phyloP scores from a whole-genome alignment of 2,329 filamentous ascomycete genomes.

The Sporothrix euskadiensis region DNA sequence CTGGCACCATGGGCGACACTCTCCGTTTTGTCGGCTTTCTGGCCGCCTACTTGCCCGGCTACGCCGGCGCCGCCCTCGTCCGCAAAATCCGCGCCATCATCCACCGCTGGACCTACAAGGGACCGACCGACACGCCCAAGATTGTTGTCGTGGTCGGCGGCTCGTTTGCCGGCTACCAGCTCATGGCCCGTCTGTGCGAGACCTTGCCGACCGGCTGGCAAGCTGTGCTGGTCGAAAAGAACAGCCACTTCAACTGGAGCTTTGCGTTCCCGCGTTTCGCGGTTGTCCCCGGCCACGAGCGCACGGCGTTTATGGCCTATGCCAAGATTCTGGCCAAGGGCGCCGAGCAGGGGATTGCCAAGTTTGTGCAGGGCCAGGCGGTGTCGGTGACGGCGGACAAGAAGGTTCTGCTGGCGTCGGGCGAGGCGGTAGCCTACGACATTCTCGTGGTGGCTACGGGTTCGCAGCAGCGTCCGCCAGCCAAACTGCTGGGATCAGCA shows the following conservation, averaged over 20 bases:
- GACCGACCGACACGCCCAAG: slow-evolving; percentile 33
- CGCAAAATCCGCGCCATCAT: slow-evolving; percentile 17
- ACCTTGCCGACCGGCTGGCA: slow-evolving; percentile 52
- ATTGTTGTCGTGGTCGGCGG: slow-evolving; percentile 60
- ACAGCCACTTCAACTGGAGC: slow-evolving; percentile 61
- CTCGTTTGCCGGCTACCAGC: slow-evolving; percentile 58
- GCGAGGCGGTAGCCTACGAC: slow-evolving; percentile 52
- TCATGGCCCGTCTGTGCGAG: slow-evolving; percentile 50
- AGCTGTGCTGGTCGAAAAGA: slow-evolving; percentile 59
- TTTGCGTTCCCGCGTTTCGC: slow-evolving; percentile 62
- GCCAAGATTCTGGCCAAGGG: slow-evolving; percentile 43
- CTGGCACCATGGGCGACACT: slow-evolving; percentile 22
- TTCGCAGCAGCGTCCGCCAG: slow-evolving; percentile 47
- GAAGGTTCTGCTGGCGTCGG: background rate
- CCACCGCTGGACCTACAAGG: slow-evolving; percentile 30
- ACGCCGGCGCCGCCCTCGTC: slow-evolving; percentile 8
- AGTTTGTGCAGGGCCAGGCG: slow-evolving; percentile 45
- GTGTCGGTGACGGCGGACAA: background rate
- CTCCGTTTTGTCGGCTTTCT: slow-evolving; percentile 24
- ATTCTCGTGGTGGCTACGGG: slow-evolving; percentile 62
- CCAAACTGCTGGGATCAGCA: slow-evolving; percentile 49
- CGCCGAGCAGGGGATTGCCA: slow-evolving; percentile 39
- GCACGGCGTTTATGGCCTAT: slow-evolving; percentile 63
- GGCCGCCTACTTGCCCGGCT: slow-evolving; percentile 1
- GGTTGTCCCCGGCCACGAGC: slow-evolving; percentile 57